phyloP scores from a whole-genome alignment of 495 filamentous ascomycete species.

The Articulospora tetracladia region DNA sequence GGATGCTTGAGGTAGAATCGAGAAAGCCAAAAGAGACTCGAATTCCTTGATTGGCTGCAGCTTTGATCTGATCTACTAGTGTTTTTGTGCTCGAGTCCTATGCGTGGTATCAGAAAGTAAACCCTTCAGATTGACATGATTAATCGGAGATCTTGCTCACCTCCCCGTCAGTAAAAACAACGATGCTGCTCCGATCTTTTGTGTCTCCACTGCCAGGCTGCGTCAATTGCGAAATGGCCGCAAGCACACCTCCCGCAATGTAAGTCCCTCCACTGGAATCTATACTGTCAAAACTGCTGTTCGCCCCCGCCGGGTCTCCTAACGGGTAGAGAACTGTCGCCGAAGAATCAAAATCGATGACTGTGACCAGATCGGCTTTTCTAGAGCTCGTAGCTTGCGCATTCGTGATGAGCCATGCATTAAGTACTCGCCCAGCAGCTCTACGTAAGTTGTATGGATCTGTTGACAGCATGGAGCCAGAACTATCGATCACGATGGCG shows the following conservation, averaged over 20 bases:
- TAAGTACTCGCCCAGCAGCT: slow-evolving; percentile 24
- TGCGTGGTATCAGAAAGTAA: slow-evolving; percentile 5
- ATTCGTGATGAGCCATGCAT: slow-evolving; percentile 26
- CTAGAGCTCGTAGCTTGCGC: slow-evolving; percentile 7
- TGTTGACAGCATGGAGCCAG: slow-evolving; percentile 22
- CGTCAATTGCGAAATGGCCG: slow-evolving; percentile 24
- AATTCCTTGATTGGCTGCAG: slow-evolving; percentile 11
- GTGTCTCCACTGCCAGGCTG: slow-evolving; percentile 11
- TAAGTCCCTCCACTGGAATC: slow-evolving; percentile 15
- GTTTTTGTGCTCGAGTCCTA: slow-evolving; percentile 4
- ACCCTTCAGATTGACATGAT: neutral
- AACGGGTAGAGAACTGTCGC: slow-evolving; percentile 23
- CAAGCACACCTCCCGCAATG: slow-evolving; percentile 25
- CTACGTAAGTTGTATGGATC: slow-evolving; percentile 27
- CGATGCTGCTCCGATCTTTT: slow-evolving; percentile 25
- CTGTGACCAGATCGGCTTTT: slow-evolving; percentile 27
- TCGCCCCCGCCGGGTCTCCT: slow-evolving; percentile 27
- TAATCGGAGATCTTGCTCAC: neutral
- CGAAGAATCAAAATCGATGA: slow-evolving; percentile 25
- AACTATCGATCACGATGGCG: slow-evolving; percentile 26
- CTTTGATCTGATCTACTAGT: slow-evolving; percentile 29
- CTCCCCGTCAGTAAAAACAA: slow-evolving; percentile 32
- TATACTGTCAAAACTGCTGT: slow-evolving; percentile 11
- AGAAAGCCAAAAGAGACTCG: slow-evolving; percentile 32
- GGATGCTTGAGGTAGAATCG: slow-evolving; percentile 5